These are phyloP conservation scores for Phoma herbarum DNA, from an alignment of 2,329 filamentous ascomycete species.

Conservation along the genomic window DNA sequence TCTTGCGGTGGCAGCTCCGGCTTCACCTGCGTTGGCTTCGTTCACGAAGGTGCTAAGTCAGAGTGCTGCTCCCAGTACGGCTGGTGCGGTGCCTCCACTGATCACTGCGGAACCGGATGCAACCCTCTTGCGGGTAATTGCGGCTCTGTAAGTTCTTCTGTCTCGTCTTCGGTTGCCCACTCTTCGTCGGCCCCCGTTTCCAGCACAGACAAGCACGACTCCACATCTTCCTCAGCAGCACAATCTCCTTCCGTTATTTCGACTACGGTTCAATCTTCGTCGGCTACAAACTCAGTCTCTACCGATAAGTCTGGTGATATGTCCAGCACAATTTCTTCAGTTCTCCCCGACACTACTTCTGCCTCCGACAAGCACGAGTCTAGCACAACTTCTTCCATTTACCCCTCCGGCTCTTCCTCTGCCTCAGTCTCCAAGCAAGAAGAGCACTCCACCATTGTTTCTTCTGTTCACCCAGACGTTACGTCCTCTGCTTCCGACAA, in stretches of 20 bases:
- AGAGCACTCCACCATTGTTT: slow-evolving; percentile 12
- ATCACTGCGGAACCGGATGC: slow-evolving; percentile 48
- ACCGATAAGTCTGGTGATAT: slow-evolving; percentile 18
- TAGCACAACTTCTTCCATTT: slow-evolving; percentile 11
- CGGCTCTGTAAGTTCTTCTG: slow-evolving; percentile 18
- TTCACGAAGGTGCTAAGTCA: slow-evolving; percentile 42
- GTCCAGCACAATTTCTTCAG: slow-evolving; percentile 17
- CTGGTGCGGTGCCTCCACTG: slow-evolving; percentile 50
- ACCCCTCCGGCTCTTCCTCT: slow-evolving; percentile 14
- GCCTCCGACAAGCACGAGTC: slow-evolving; percentile 18
- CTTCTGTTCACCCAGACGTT: slow-evolving; percentile 18
- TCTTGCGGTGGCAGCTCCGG: slow-evolving; percentile 37
- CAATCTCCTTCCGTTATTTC: slow-evolving; percentile 16
- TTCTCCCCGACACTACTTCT: slow-evolving; percentile 15
- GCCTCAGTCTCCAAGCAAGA: slow-evolving; percentile 17
- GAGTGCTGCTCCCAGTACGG: slow-evolving; percentile 58
- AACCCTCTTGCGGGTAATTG: slow-evolving; percentile 39
- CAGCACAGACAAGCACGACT: slow-evolving; percentile 18
- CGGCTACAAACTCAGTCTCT: slow-evolving; percentile 23
- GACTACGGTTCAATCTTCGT: slow-evolving; percentile 20
- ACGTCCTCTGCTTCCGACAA: slow-evolving; percentile 20
- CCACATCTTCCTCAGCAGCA: slow-evolving; percentile 17
- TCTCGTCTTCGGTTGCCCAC: slow-evolving; percentile 21
- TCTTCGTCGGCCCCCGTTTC: slow-evolving; percentile 24
- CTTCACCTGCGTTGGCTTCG: slow-evolving; percentile 39